A percentile compares a stretch with the other conserved stretches of the same genome.
Conservation (phyloP, 1,139 yeast species). For the Geotrichum reessii region DNA sequence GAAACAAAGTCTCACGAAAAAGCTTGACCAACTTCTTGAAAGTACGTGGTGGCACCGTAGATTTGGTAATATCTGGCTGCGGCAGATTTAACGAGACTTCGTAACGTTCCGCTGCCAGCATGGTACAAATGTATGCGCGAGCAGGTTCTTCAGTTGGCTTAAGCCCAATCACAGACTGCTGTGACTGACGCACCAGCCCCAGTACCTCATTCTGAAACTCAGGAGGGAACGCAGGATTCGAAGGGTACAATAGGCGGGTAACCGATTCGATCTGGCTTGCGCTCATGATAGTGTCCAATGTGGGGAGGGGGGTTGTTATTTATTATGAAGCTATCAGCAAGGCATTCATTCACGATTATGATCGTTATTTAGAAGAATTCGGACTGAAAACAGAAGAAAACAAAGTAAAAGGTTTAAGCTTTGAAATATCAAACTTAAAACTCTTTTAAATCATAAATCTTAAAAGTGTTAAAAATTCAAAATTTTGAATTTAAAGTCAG, state of each 20-base stretch:
- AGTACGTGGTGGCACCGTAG: slow-evolving; percentile 32
- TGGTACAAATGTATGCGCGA: slow-evolving; percentile 31
- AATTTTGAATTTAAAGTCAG: not conserved
- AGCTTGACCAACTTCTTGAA: slow-evolving; percentile 26
- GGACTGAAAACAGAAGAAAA: not conserved
- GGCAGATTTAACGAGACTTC: slow-evolving; percentile 24
- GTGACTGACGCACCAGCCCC: slow-evolving; percentile 23
- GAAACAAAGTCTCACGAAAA: slow-evolving; percentile 24
- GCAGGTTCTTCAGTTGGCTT: slow-evolving; percentile 35
- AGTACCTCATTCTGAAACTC: slow-evolving; percentile 21
- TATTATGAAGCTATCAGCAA: no score
- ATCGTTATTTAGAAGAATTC: not conserved
- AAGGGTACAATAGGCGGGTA: not conserved
- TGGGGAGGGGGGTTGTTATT: not conserved
- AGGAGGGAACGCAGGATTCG: slow-evolving; percentile 16
- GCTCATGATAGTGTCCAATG: not conserved
- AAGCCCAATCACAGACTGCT: slow-evolving; percentile 22
- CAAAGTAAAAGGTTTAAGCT: not conserved
- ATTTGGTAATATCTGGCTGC: slow-evolving; percentile 22
- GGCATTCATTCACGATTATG: not conserved
- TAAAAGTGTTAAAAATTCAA: not conserved
- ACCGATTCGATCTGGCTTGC: not conserved
- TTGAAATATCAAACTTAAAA: not conserved
- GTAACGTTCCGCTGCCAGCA: slow-evolving; percentile 33
- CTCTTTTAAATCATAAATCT: not conserved